phyloP scores from a whole-genome alignment of 2,329 filamentous ascomycete species.

The Conoideocrella luteorostrata region DNA sequence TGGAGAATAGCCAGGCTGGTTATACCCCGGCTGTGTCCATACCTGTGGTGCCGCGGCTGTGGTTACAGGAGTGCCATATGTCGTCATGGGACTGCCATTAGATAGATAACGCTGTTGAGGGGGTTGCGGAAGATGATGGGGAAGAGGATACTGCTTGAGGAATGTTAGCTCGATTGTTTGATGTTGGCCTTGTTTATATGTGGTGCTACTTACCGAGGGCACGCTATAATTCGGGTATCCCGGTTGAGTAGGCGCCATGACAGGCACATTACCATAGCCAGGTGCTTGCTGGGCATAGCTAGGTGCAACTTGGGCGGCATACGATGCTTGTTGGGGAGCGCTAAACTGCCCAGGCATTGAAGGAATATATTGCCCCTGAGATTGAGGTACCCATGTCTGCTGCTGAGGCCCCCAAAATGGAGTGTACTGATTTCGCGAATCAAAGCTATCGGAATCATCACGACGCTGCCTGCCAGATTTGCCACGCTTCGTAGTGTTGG shows the following conservation, averaged over 20 bases:
- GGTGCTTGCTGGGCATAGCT: conserved; percentile 38
- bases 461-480: conserved; percentile 57
- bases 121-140: conserved; percentile 18
- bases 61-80: conserved; percentile 28
- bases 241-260: conserved; percentile 34
- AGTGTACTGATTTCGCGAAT: conserved; percentile 63
- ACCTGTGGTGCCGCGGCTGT: conserved; percentile 23
- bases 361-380: conserved; percentile 43
- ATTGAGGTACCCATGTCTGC: conserved; percentile 48
- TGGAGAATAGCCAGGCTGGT: conserved; percentile 25
- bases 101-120: conserved; percentile 25
- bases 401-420: conserved; percentile 56
- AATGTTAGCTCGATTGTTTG: not conserved
- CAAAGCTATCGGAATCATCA: conserved; percentile 59
- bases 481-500: conserved; percentile 63
- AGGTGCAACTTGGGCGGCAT: conserved; percentile 40
- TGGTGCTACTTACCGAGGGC: conserved; percentile 36
- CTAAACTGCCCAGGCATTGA: conserved; percentile 34
- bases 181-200: not conserved
- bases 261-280: conserved; percentile 36
- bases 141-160: conserved; percentile 23
- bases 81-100: conserved; percentile 28
- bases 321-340: conserved; percentile 39
- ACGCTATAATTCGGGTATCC: conserved; percentile 41
- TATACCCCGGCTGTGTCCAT: conserved; percentile 31